Evolutionary conservation across 2,329 filamentous ascomycete genomes (phyloP).

Genomic region (Ophiostoma triangulosporum): DNA sequence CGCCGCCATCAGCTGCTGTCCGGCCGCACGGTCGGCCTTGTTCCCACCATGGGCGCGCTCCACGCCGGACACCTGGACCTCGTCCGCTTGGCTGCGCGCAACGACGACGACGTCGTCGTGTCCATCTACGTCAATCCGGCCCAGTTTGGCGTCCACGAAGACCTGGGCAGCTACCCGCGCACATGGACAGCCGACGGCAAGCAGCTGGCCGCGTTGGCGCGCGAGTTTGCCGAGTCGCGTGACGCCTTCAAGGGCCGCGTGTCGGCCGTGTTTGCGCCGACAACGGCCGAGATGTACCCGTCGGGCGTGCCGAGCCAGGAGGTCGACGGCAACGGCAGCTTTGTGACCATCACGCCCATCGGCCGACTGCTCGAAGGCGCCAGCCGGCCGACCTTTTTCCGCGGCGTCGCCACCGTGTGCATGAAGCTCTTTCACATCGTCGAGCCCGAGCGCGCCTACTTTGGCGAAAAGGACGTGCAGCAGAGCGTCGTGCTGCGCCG

Average conservation of each 20-base stretch:
- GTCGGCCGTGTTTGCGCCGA: slow-evolving; percentile 72
- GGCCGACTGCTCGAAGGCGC: slow-evolving; percentile 70
- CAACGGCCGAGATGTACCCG: slow-evolving; percentile 76
- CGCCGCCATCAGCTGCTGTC: slow-evolving; percentile 51
- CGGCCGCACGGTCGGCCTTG: slow-evolving; percentile 66
- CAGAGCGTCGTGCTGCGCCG: slow-evolving; percentile 82
- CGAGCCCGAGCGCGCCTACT: slow-evolving; percentile 67
- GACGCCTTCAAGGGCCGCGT: slow-evolving; percentile 15
- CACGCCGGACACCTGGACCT: slow-evolving; percentile 82
- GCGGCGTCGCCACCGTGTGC: slow-evolving; percentile 90
- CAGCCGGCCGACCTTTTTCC: slow-evolving; percentile 84
- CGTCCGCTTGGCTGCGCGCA: slow-evolving; percentile 67
- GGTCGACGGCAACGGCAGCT: slow-evolving; percentile 66
- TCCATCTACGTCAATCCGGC: slow-evolving; percentile 94
- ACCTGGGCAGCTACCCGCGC: slow-evolving; percentile 76
- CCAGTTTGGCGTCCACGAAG: slow-evolving; percentile 83
- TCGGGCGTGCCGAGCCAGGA: slow-evolving; percentile 60
- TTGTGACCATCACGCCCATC: slow-evolving; percentile 81
- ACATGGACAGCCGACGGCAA: slow-evolving; percentile 72
- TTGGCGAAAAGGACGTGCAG: slow-evolving; percentile 96
- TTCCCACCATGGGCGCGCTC: slow-evolving; percentile 97
- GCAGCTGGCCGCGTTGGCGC: slow-evolving; percentile 53
- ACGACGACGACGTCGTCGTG: slow-evolving; percentile 79
- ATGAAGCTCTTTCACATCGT: slow-evolving; percentile 87
- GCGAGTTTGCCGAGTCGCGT: slow-evolving; percentile 27